Evolutionary conservation across 176 grass and related monocot species (phyloP).

Genomic region (Juncus inflexus): DNA sequence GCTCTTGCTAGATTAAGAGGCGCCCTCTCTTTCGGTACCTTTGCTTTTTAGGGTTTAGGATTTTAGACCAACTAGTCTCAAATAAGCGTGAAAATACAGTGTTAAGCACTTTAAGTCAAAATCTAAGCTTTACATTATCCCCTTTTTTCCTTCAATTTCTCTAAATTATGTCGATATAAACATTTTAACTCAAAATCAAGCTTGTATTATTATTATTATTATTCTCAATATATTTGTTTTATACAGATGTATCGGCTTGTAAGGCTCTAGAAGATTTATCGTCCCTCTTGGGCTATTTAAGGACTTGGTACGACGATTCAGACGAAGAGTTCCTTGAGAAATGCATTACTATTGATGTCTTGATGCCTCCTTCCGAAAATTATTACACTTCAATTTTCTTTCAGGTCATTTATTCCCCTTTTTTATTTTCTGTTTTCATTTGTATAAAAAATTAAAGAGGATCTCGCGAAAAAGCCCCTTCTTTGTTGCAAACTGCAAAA

Average conservation of each 20-base stretch:
- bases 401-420: conserved; percentile 49
- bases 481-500: too few relatives aligned
- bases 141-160: not conserved
- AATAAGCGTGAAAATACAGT: too few relatives aligned
- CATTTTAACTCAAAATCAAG: not conserved
- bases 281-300: conserved; percentile 65
- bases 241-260: conserved; percentile 75
- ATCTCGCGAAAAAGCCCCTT: too few relatives aligned
- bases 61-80: too few relatives aligned
- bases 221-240: not conserved
- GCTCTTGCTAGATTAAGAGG: conserved; percentile 96
- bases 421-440: conserved; percentile 13
- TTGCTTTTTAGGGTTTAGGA: too few relatives aligned
- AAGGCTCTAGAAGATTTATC: conserved; percentile 91
- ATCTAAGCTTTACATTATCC: not conserved
- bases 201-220: conserved; percentile 6
- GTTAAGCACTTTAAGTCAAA: too few relatives aligned
- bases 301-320: conserved; percentile 41
- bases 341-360: conserved; percentile 75
- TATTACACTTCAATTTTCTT: conserved; percentile 78
- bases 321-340: conserved; percentile 26
- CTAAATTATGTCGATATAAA: not conserved
- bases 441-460: not conserved
- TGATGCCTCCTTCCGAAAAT: conserved; percentile 91
- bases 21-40: conserved; percentile 66